These are phyloP conservation scores for Penicillium canescens DNA, from an alignment of 495 filamentous ascomycete genomes.

Conservation along the genomic window DNA sequence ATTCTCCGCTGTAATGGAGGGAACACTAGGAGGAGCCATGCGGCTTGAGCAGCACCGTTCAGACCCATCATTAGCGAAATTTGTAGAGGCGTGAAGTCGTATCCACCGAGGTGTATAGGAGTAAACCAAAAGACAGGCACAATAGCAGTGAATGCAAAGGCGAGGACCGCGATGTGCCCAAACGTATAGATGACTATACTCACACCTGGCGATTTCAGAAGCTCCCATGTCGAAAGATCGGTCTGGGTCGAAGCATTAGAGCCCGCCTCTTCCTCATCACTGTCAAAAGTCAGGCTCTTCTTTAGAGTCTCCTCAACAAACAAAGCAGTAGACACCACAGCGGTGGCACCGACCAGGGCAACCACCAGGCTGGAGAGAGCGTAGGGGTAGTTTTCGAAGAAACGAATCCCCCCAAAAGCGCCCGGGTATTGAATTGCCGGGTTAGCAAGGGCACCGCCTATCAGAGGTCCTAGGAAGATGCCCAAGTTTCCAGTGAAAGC, in stretches of 20 bases:
- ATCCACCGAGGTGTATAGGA: conserved; percentile 53
- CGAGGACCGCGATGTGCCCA: conserved; percentile 60
- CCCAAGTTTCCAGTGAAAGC: conserved; percentile 68
- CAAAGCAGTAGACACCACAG: conserved; percentile 46
- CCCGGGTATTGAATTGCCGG: conserved; percentile 58
- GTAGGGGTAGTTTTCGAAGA: conserved; percentile 66
- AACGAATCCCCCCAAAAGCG: conserved; percentile 51
- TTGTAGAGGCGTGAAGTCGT: conserved; percentile 55
- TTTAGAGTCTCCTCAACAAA: conserved; percentile 58
- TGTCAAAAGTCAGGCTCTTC: conserved; percentile 16
- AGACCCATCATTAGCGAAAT: conserved; percentile 61
- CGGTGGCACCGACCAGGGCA: conserved; percentile 49
- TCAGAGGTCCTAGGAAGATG: conserved; percentile 64
- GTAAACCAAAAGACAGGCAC: conserved; percentile 66
- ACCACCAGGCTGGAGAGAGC: conserved; percentile 58
- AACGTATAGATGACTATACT: conserved; percentile 59
- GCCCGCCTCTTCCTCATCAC: conserved; percentile 4
- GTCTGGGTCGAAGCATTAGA: neutral
- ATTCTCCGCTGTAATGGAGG: conserved; percentile 58
- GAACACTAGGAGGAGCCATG: conserved; percentile 66
- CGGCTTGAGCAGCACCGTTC: conserved; percentile 59
- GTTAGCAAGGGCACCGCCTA: conserved; percentile 61
- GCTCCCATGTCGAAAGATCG: conserved; percentile 48
- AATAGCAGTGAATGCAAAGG: conserved; percentile 61
- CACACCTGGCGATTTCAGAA: conserved; percentile 65